Percentiles rank a stretch among this genome's conserved stretches.
Evolutionary conservation across 2,329 filamentous ascomycete species (phyloP).

Genomic region (Talaromyces sp.): DNA sequence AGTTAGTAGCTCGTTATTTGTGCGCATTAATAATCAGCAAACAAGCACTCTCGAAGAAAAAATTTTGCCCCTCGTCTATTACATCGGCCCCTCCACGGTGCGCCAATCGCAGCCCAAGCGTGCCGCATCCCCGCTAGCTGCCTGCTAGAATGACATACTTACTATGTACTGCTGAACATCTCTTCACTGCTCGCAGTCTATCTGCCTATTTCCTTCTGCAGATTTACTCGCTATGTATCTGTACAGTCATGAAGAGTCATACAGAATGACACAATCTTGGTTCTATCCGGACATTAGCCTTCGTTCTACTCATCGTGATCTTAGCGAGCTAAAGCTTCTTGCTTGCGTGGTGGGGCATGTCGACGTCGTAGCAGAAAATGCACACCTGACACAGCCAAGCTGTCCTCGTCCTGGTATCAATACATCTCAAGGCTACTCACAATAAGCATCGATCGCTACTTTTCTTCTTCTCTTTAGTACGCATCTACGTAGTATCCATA

Average conservation of each 20-base stretch:
- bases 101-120: constrained; percentile 2
- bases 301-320: too few relatives aligned
- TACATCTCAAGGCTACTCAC: too few relatives aligned
- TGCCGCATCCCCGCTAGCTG: not conserved
- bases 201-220: too few relatives aligned
- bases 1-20: not conserved
- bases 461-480: too few relatives aligned
- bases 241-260: too few relatives aligned
- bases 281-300: too few relatives aligned
- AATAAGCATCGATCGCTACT: too few relatives aligned
- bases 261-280: too few relatives aligned
- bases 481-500: not conserved
- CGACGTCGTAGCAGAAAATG: not conserved
- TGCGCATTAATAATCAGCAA: constrained; percentile 5
- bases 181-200: too few relatives aligned
- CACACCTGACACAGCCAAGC: not conserved
- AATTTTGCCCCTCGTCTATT: constrained; percentile 11
- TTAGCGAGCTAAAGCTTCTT: not conserved
- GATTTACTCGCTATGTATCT: too few relatives aligned
- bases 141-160: not conserved
- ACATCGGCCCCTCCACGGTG: not conserved
- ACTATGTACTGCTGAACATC: not conserved
- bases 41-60: not conserved
- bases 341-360: not conserved
- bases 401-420: not conserved